Evolutionary conservation across 768 basidiomycete genomes (phyloP).

Genomic region (Atractiella rhizophila): DNA sequence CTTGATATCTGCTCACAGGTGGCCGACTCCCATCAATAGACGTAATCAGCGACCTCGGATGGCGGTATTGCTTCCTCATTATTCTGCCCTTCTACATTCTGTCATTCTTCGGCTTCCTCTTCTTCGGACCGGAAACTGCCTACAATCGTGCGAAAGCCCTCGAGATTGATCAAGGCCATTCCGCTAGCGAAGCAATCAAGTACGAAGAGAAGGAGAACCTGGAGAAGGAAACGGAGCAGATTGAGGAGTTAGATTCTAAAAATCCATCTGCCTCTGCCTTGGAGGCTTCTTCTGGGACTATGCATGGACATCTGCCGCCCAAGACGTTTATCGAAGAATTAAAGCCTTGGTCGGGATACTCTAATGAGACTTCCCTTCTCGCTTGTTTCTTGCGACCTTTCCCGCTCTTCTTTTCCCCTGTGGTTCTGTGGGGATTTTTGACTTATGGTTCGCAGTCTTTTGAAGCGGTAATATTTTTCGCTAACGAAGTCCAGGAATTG

Average conservation of each 20-base stretch:
- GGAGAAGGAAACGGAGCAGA: neutral
- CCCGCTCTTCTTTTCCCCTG: neutral
- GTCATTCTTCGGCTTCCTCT: neutral
- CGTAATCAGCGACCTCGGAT: neutral
- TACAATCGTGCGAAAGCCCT: neutral
- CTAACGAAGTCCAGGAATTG: no score
- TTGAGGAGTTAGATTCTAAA: neutral
- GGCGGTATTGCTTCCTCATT: neutral
- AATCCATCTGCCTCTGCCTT: neutral
- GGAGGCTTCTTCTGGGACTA: neutral
- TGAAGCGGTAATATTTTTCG: no score
- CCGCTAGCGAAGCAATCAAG: neutral
- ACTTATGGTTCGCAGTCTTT: no score
- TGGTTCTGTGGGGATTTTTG: neutral
- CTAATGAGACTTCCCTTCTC: neutral
- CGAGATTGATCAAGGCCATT: conserved; percentile 1
- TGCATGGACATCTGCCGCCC: neutral
- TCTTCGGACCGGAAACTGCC: neutral
- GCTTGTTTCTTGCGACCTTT: neutral
- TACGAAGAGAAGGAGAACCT: conserved; percentile 1
- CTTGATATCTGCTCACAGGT: neutral
- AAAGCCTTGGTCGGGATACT: neutral
- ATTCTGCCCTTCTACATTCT: neutral
- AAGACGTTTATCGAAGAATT: neutral
- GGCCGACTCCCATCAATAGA: neutral